Evolutionary conservation across 768 basidiomycete species (phyloP), one percentile per base, ranked within the genome.

Genomic region (Hericium coralloides): DNA sequence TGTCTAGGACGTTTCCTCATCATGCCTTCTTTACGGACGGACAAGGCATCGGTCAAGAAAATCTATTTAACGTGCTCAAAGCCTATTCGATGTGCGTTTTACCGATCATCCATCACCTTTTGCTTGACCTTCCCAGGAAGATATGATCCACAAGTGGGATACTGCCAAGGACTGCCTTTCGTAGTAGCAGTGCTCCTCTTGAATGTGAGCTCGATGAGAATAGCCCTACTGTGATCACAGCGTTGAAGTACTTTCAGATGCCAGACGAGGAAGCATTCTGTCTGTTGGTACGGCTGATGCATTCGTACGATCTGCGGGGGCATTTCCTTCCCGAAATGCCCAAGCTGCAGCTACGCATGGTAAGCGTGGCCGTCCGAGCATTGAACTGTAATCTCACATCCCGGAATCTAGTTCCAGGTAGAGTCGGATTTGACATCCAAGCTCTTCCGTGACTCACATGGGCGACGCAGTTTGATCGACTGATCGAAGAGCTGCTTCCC

Each of bases 291-390:
- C 79, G 97, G 54, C 72, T 99, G 15, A 98, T 98, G 97, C 79
- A 97, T 58, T 89, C 95, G 1, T 98, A 99, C 67, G 95, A 95
- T 69, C 77, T 98, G 2, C 84, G 95, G 47, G 93, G 93, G 1
- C 95, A 98, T 72, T 99, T 94, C 72, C 76, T 98, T n/a, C 95
- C 97, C 3, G 95, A 99, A 66, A 99, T 99, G 97, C 97, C 97
- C 0, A 95, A 93, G 63, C 70, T 99, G 5, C 97, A 98, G 68
- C 74, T 94, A 45, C 91, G 95, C 20, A 79, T 99, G 59, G 89
- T 90, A 67, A 73, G 83, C 68, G 23, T 17, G 4, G 10, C 18
- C 12, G n/a, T 15, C 47, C 10, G 31, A 31, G 55, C 50, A 47
- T 47, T 9, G 38, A 26, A 9, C 15, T 17, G 51, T 25, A 17